Conservation (phyloP, 73 alveolate species). For the Loxodes magnus region DNA sequence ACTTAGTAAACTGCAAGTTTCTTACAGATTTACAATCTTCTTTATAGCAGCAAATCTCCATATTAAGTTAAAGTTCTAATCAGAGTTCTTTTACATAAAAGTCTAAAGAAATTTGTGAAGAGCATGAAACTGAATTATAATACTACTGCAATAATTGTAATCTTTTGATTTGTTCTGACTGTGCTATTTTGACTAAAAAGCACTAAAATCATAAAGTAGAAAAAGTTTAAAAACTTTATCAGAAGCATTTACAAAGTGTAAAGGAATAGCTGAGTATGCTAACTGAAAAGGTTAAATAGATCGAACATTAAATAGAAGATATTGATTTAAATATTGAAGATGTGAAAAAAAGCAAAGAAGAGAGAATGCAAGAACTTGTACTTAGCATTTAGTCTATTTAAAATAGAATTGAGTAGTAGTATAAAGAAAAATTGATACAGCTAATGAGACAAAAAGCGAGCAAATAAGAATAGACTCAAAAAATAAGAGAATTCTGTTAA, state of each 20-base stretch:
- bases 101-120: conserved; percentile 47
- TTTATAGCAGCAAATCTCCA: conserved; percentile 24
- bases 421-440: conserved; percentile 28
- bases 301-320: not conserved
- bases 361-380: conserved; percentile 69
- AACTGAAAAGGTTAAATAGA: not conserved
- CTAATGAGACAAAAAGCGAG: conserved; percentile 19
- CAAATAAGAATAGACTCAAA: conserved; percentile 24
- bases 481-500: conserved; percentile 16
- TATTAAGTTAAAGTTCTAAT: no score
- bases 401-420: conserved; percentile 50
- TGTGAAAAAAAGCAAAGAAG: conserved; percentile 64
- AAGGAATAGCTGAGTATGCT: conserved; percentile 55
- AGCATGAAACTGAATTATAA: conserved; percentile 66
- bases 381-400: conserved; percentile 50
- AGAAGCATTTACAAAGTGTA: conserved; percentile 48
- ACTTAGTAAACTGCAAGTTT: conserved; percentile 73
- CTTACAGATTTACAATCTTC: conserved; percentile 47
- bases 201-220: conserved; percentile 88
- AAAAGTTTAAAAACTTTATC: conserved; percentile 63
- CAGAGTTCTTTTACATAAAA: no score
- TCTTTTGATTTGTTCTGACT: conserved; percentile 89
- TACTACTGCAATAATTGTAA: conserved; percentile 88
- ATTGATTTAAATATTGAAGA: conserved; percentile 7
- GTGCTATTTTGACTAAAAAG: conserved; percentile 83